Conservation (phyloP, 495 filamentous ascomycete genomes). For the Extremus antarcticus region DNA sequence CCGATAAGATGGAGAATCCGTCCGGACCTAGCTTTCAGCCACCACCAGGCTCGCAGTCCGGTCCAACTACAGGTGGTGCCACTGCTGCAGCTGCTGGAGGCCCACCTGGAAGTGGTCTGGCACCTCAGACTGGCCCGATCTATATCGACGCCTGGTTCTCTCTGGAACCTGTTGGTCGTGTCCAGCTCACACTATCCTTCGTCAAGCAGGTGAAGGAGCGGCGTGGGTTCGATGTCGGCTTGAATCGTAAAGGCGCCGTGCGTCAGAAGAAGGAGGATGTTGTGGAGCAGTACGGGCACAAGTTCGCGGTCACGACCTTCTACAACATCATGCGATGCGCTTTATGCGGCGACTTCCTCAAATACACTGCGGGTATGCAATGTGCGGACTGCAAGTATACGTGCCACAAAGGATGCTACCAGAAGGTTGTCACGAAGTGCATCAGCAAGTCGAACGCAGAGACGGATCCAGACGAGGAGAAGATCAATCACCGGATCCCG, state of each 20-base stretch:
- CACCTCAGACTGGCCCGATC: slow-evolving; percentile 40
- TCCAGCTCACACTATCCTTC: slow-evolving; percentile 80
- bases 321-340: slow-evolving; percentile 99
- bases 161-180: slow-evolving; percentile 83
- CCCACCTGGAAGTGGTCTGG: slow-evolving; percentile 29
- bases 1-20: slow-evolving; percentile 71
- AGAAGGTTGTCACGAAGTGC: slow-evolving; percentile 97
- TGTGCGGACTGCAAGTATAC: slow-evolving; percentile 99
- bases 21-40: slow-evolving; percentile 35
- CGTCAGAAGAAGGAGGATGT: slow-evolving; percentile 94
- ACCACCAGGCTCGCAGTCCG: slow-evolving; percentile 28
- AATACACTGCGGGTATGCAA: slow-evolving; percentile 97
- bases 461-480: slow-evolving; percentile 95
- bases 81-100: slow-evolving; percentile 26
- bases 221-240: slow-evolving; percentile 60
- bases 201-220: slow-evolving; percentile 60
- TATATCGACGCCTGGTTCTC: slow-evolving; percentile 95
- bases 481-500: slow-evolving; percentile 97
- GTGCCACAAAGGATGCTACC: slow-evolving; percentile 93
- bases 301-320: slow-evolving; percentile 94
- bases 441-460: slow-evolving; percentile 99
- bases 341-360: slow-evolving; percentile 94
- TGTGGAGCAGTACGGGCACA: slow-evolving; percentile 97
- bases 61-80: slow-evolving; percentile 19
- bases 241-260: slow-evolving; percentile 91